A percentile compares a stretch with the other conserved stretches of the same genome.
Conservation (phyloP, 2,329 filamentous ascomycete genomes). For the Fusarium udum region DNA sequence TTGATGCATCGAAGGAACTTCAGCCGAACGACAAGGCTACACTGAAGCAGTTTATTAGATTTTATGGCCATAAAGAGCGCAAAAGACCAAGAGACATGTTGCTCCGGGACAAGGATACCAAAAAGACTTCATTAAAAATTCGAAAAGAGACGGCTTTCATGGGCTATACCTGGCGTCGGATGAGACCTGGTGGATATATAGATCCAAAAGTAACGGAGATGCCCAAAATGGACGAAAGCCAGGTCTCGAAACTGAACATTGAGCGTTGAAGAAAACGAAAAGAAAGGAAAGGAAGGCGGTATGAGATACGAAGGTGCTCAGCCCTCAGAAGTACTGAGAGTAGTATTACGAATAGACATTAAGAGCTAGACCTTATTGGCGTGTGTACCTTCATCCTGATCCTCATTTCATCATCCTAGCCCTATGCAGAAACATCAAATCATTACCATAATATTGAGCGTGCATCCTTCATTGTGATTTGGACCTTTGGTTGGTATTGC, state of each 20-base stretch:
- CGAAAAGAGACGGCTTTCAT: conserved; percentile 86
- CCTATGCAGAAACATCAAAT: conserved; percentile 30
- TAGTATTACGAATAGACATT: conserved; percentile 44
- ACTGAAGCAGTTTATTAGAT: conserved; percentile 61
- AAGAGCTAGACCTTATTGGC: conserved; percentile 31
- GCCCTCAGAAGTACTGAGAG: conserved; percentile 4
- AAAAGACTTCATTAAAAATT: conserved; percentile 76
- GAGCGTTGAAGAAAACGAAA: neutral
- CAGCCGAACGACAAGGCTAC: conserved; percentile 51
- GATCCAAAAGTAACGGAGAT: conserved; percentile 10
- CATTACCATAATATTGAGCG: conserved; percentile 17
- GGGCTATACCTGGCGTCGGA: conserved; percentile 84
- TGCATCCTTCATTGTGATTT: conserved; percentile 29
- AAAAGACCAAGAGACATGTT: conserved; percentile 87
- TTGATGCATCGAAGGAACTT: conserved; percentile 52
- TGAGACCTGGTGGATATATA: conserved; percentile 48
- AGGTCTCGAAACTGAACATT: neutral
- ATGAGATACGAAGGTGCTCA: neutral
- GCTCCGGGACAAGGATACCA: conserved; percentile 75
- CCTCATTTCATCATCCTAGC: conserved; percentile 36
- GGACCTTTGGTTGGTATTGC: conserved; percentile 15
- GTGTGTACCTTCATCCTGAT: conserved; percentile 27
- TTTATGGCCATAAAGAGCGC: conserved; percentile 70
- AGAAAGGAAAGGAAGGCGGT: neutral
- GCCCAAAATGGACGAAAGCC: neutral